Percentiles rank a stretch among this genome's conserved stretches.
Evolutionary conservation across 805 yeast genomes (phyloP).

Genomic region (Candida bentonensis): DNA sequence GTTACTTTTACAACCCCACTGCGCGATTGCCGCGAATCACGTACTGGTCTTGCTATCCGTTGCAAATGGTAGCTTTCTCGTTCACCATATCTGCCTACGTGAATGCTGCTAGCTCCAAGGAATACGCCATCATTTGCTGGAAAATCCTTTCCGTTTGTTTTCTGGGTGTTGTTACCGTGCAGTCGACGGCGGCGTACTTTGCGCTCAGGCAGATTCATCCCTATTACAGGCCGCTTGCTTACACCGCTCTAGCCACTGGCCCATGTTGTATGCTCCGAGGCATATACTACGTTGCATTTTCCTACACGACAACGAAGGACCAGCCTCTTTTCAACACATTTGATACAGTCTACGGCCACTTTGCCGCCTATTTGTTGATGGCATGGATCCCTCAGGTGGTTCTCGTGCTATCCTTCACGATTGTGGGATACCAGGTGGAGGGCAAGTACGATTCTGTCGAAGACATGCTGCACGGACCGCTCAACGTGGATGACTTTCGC

Average conservation of each 20-base stretch:
- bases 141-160: neutral
- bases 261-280: neutral
- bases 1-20: neutral
- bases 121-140: neutral
- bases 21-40: neutral
- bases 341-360: neutral
- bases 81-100: neutral
- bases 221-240: neutral
- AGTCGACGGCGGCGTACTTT: neutral
- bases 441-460: neutral
- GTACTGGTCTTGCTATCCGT: conserved; percentile 1
- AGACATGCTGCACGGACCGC: conserved; percentile 2
- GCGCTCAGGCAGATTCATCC: neutral
- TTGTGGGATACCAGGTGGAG: neutral
- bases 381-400: neutral
- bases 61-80: neutral
- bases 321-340: neutral
- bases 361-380: neutral
- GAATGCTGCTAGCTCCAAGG: neutral
- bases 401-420: neutral
- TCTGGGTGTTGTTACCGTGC: neutral
- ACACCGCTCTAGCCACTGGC: neutral
- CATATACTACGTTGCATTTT: neutral
- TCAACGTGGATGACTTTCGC: neutral
- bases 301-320: neutral